A percentile compares a stretch with the other conserved stretches of the same genome.
phyloP scores from a whole-genome alignment of 495 filamentous ascomycete species.

The Penicillium angulare region DNA sequence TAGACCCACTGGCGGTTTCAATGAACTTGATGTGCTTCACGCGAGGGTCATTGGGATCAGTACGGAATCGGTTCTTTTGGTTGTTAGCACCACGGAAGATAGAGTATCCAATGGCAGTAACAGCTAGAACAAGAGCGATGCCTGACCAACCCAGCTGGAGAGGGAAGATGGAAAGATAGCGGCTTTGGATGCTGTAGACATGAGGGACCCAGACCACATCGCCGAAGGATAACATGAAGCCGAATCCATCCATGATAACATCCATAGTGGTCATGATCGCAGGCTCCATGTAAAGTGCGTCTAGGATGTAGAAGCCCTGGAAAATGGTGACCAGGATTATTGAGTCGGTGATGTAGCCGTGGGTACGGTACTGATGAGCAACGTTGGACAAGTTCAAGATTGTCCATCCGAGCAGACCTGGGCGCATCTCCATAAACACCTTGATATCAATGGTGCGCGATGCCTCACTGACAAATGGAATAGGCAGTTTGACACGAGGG shows the following conservation, averaged over 20 bases:
- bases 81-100: slow-evolving; percentile 92
- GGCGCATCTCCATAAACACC: slow-evolving; percentile 83
- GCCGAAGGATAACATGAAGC: slow-evolving; percentile 94
- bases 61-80: slow-evolving; percentile 93
- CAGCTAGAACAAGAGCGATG: slow-evolving; percentile 57
- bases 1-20: slow-evolving; percentile 77
- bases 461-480: slow-evolving; percentile 58
- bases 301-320: slow-evolving; percentile 82
- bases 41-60: slow-evolving; percentile 77
- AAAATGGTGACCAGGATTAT: slow-evolving; percentile 78
- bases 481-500: slow-evolving; percentile 75
- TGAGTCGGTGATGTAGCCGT: slow-evolving; percentile 81
- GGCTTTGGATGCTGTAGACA: slow-evolving; percentile 78
- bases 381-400: slow-evolving; percentile 82
- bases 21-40: slow-evolving; percentile 84
- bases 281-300: slow-evolving; percentile 85
- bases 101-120: slow-evolving; percentile 69
- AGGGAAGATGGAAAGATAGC: slow-evolving; percentile 86
- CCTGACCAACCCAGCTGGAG: slow-evolving; percentile 68
- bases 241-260: slow-evolving; percentile 92
- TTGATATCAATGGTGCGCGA: slow-evolving; percentile 80
- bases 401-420: slow-evolving; percentile 88
- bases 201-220: slow-evolving; percentile 95
- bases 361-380: slow-evolving; percentile 80
- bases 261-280: slow-evolving; percentile 95